Percentiles rank a stretch among this genome's conserved stretches.
These are phyloP conservation scores for Mallotus nudiflorus DNA, from an alignment of 345 rosid species.

Conservation along the genomic window DNA sequence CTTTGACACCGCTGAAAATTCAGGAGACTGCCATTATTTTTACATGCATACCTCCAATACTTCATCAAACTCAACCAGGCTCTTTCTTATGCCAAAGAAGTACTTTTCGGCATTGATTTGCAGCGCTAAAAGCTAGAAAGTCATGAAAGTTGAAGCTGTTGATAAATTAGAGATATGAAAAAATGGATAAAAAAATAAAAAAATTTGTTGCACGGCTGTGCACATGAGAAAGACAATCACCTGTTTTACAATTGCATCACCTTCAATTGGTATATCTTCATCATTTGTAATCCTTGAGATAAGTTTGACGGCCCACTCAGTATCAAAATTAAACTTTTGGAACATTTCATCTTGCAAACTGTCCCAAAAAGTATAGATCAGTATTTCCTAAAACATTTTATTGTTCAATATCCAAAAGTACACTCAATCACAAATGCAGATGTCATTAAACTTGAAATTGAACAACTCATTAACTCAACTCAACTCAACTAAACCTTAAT, in stretches of 20 bases:
- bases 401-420: neutral
- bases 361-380: slow-evolving; percentile 20
- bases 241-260: slow-evolving; percentile 82
- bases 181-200: neutral
- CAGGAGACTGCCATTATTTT: slow-evolving; percentile 10
- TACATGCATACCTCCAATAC: slow-evolving; percentile 70
- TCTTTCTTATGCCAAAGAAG: slow-evolving; percentile 85
- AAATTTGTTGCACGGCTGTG: neutral
- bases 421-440: neutral
- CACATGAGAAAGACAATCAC: slow-evolving; percentile 36
- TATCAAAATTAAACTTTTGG: slow-evolving; percentile 90
- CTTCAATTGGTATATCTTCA: slow-evolving; percentile 89
- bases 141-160: slow-evolving; percentile 23
- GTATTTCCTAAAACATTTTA: slow-evolving; percentile 8
- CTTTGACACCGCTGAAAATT: neutral
- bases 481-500: too few relatives aligned
- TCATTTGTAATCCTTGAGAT: slow-evolving; percentile 79
- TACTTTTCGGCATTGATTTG: slow-evolving; percentile 94
- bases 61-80: slow-evolving; percentile 96
- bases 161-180: slow-evolving; percentile 5
- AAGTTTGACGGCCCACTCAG: slow-evolving; percentile 89
- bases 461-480: too few relatives aligned
- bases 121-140: slow-evolving; percentile 73
- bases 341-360: slow-evolving; percentile 99
- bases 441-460: neutral